These are phyloP conservation scores for Leccinum disarticulatum DNA, from an alignment of 768 basidiomycete genomes.

Conservation along the genomic window DNA sequence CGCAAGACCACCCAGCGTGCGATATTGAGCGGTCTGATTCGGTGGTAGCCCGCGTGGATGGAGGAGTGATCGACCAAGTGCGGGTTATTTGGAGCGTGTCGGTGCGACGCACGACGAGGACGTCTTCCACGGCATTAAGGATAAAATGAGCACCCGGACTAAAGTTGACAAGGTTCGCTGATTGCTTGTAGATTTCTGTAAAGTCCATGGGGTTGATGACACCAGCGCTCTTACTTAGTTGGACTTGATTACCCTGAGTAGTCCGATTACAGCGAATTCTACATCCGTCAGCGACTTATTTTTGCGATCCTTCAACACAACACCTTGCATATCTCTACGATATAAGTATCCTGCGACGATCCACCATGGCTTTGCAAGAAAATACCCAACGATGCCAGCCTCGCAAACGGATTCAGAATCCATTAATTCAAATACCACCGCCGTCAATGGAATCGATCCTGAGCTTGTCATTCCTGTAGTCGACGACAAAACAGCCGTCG, in stretches of 20 bases:
- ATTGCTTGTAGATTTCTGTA: constrained; percentile 81
- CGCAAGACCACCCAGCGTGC: constrained; percentile 81
- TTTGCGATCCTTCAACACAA: constrained; percentile 6
- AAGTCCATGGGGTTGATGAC: constrained; percentile 65
- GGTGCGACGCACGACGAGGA: constrained; percentile 80
- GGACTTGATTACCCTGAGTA: neutral
- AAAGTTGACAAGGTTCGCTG: constrained; percentile 68
- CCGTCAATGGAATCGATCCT: constrained; percentile 15
- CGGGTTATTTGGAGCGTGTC: constrained; percentile 82
- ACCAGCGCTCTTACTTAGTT: neutral
- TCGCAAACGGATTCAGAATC: constrained; percentile 17
- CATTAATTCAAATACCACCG: constrained; percentile 11
- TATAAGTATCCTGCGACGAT: constrained; percentile 13
- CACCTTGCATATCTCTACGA: no score
- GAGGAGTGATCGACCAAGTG: constrained; percentile 68
- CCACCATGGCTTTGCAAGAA: neutral
- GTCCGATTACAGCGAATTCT: neutral
- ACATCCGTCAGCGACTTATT: constrained; percentile 14
- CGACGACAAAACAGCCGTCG: constrained; percentile 16
- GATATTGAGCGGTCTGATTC: constrained; percentile 53
- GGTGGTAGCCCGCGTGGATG: constrained; percentile 44
- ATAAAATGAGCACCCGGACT: constrained; percentile 88
- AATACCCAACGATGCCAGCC: constrained; percentile 6
- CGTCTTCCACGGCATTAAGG: constrained; percentile 74
- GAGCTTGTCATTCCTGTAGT: constrained; percentile 9